A percentile compares a stretch with the other conserved stretches of the same genome.
Conservation (phyloP, 1,139 yeast genomes). For the Pichia sp. region DNA sequence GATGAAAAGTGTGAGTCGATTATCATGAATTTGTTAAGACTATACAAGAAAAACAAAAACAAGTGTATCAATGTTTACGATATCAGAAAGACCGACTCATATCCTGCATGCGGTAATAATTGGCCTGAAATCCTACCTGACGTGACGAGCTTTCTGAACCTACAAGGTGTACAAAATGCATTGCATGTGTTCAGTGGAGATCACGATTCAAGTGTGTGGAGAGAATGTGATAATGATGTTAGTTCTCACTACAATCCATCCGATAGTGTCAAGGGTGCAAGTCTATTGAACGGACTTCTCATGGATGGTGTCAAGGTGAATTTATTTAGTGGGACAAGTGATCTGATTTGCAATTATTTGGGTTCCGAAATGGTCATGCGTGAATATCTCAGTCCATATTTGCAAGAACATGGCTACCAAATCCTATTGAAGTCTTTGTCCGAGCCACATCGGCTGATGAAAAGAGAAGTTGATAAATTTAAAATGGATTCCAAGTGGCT, state of each 20-base stretch:
- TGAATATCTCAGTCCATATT: conserved; percentile 26
- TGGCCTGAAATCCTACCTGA: conserved; percentile 79
- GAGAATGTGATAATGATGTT: conserved; percentile 69
- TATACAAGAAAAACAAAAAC: conserved; percentile 9
- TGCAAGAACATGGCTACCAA: background rate
- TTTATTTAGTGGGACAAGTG: conserved; percentile 84
- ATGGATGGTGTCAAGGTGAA: conserved; percentile 55
- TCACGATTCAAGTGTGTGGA: conserved; percentile 45
- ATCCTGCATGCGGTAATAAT: conserved; percentile 85
- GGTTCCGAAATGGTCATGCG: conserved; percentile 70
- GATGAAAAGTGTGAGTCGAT: conserved; percentile 47
- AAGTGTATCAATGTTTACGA: conserved; percentile 81
- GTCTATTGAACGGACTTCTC: conserved; percentile 61
- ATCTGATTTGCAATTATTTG: conserved; percentile 77
- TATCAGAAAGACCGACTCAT: conserved; percentile 61
- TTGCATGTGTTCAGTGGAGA: conserved; percentile 43
- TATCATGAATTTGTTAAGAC: conserved; percentile 35
- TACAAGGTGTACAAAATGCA: conserved; percentile 52
- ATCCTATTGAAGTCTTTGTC: background rate
- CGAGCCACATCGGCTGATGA: background rate
- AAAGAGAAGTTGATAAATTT: conserved; percentile 16
- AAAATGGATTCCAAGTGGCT: conserved; percentile 43
- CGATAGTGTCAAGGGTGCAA: conserved; percentile 48
- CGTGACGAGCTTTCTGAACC: conserved; percentile 56
- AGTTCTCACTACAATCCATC: conserved; percentile 46